Evolutionary conservation across 2,329 filamentous ascomycete species (phyloP).

Genomic region (Zarea fungicola): DNA sequence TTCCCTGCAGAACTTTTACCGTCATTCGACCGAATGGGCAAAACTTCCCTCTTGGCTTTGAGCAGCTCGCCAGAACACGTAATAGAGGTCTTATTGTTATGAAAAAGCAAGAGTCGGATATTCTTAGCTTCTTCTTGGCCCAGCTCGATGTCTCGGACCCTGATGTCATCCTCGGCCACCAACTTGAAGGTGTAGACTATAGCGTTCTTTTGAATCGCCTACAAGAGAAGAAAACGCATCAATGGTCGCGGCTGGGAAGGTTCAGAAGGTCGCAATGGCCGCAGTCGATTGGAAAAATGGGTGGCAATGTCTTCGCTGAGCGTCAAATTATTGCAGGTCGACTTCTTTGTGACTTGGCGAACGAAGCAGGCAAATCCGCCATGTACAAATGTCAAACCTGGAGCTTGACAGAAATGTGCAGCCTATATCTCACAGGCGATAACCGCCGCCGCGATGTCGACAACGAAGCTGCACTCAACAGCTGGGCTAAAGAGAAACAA

Average conservation of each 20-base stretch:
- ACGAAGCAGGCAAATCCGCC: slow-evolving; percentile 93
- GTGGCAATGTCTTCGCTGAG: slow-evolving; percentile 89
- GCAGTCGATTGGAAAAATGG: slow-evolving; percentile 74
- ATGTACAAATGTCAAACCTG: slow-evolving; percentile 98
- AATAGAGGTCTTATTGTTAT: slow-evolving; percentile 73
- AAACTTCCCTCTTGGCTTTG: slow-evolving; percentile 81
- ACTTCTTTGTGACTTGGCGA: slow-evolving; percentile 87
- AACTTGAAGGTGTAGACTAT: slow-evolving; percentile 96
- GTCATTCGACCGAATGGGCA: slow-evolving; percentile 75
- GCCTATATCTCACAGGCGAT: slow-evolving; percentile 71
- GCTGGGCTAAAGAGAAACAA: slow-evolving; percentile 71
- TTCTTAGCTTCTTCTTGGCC: slow-evolving; percentile 84
- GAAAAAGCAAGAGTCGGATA: slow-evolving; percentile 76
- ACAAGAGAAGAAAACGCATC: slow-evolving; percentile 83
- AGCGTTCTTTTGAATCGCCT: slow-evolving; percentile 83
- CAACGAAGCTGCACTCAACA: slow-evolving; percentile 78
- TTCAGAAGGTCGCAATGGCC: slow-evolving; percentile 84
- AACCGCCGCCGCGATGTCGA: slow-evolving; percentile 78
- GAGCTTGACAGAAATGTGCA: slow-evolving; percentile 97
- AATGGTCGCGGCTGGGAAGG: slow-evolving; percentile 90
- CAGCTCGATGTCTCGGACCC: slow-evolving; percentile 85
- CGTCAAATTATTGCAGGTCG: slow-evolving; percentile 84
- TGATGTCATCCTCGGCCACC: slow-evolving; percentile 89
- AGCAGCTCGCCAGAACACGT: slow-evolving; percentile 64
- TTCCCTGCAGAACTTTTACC: slow-evolving; percentile 88